Evolutionary conservation across 164 flowering plant species (phyloP).

Genomic region (Pachysandra terminalis): DNA sequence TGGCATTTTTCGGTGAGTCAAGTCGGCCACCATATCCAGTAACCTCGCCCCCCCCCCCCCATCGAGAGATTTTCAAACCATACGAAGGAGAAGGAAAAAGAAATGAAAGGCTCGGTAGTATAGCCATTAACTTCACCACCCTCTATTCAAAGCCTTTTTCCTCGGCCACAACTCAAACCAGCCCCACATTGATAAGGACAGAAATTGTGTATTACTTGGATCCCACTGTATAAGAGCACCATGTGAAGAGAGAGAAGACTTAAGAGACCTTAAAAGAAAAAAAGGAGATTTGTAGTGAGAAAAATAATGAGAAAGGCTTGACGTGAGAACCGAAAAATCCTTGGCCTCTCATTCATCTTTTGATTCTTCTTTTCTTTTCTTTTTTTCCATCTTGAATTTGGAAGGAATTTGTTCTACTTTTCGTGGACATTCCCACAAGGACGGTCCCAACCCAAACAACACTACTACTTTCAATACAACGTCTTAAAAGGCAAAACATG

Average conservation of each 20-base stretch:
- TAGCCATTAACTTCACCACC: too few relatives aligned
- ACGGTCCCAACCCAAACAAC: constrained; percentile 37
- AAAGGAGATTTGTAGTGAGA: neutral
- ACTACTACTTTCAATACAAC: constrained; percentile 20
- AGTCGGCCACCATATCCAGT: constrained; percentile 7
- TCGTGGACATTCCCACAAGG: constrained; percentile 27
- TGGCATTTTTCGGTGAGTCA: too few relatives aligned
- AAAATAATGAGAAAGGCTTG: neutral
- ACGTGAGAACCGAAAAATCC: neutral
- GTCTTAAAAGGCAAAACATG: constrained; percentile 6
- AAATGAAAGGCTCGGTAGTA: constrained; percentile 23
- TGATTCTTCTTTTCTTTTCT: too few relatives aligned
- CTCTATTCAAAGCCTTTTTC: constrained; percentile 10
- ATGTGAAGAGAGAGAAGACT: neutral
- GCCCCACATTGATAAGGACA: constrained; percentile 7
- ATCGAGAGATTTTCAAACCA: constrained; percentile 7
- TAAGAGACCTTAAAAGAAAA: too few relatives aligned
- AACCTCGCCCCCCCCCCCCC: too few relatives aligned
- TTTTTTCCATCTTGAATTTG: constrained; percentile 13
- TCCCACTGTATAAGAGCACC: constrained; percentile 29
- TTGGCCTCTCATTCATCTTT: constrained; percentile 21
- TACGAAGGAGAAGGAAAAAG: constrained; percentile 11
- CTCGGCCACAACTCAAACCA: neutral
- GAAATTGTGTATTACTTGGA: constrained; percentile 29
- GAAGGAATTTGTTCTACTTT: constrained; percentile 39